phyloP scores from a whole-genome alignment of 345 rosid genomes.

The Corymbia maculata region DNA sequence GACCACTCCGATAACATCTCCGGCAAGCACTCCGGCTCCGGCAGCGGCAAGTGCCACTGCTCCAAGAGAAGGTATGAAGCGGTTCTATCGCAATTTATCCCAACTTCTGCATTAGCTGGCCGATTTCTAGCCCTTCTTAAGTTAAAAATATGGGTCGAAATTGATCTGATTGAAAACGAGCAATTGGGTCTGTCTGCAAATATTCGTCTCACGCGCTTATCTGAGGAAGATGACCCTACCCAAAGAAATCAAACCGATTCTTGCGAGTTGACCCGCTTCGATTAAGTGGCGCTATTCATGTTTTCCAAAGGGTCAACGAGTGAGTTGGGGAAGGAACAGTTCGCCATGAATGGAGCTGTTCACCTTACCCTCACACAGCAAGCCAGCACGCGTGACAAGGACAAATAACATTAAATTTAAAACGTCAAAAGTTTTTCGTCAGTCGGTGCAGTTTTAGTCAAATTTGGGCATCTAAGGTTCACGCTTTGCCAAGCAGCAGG shows the following conservation, averaged over 20 bases:
- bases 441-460: background rate
- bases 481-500: background rate
- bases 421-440: background rate
- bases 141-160: background rate
- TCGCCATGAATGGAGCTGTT: background rate
- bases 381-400: slow-evolving; percentile 21
- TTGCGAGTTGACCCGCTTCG: background rate
- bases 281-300: background rate
- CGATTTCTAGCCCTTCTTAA: background rate
- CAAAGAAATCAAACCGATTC: background rate
- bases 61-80: slow-evolving; percentile 62
- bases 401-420: background rate
- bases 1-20: slow-evolving; percentile 45
- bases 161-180: background rate
- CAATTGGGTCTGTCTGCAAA: background rate
- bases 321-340: background rate
- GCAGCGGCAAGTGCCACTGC: slow-evolving; percentile 74
- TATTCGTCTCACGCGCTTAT: background rate
- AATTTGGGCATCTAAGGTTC: background rate
- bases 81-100: background rate
- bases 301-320: slow-evolving; percentile 12
- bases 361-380: background rate
- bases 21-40: slow-evolving; percentile 57
- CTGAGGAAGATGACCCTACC: background rate
- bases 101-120: background rate